These are phyloP conservation scores for Cryptosporidium parvum DNA, from an alignment of 169 alveolate species.

Conservation along the genomic window DNA sequence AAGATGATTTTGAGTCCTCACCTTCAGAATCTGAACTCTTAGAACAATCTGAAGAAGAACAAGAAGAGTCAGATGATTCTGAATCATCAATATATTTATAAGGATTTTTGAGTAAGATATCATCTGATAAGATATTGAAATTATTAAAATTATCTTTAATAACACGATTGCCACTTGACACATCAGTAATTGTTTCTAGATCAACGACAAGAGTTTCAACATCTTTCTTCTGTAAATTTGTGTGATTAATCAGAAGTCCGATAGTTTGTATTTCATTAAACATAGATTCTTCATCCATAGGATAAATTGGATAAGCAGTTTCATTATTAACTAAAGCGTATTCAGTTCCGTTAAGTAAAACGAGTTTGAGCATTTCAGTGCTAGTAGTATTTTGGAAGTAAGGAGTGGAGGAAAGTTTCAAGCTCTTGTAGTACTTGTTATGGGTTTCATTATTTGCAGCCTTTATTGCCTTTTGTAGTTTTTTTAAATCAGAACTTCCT, in stretches of 20 bases:
- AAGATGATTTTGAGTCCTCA: not conserved
- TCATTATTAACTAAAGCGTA: not conserved
- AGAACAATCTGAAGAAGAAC: not conserved
- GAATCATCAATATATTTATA: not conserved
- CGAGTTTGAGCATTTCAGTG: not conserved
- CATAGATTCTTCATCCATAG: not conserved
- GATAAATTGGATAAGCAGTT: not conserved
- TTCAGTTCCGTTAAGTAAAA: slow-evolving; percentile 2
- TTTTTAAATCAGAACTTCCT: too few species aligned
- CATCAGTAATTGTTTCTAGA: not conserved
- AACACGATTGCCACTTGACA: not conserved
- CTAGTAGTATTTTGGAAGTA: not conserved
- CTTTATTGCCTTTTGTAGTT: not conserved
- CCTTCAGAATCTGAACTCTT: not conserved
- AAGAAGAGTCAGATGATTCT: not conserved
- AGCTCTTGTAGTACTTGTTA: not conserved
- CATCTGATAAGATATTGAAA: not conserved
- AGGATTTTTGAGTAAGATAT: not conserved
- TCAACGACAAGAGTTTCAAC: slow-evolving; percentile 4
- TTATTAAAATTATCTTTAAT: not conserved
- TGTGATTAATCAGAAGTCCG: not conserved
- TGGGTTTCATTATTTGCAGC: not conserved
- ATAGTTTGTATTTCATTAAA: not conserved
- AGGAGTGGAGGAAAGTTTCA: not conserved
- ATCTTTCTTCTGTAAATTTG: not conserved